Conservation (phyloP, 331 rosid species). For the Prunus yedoensis region DNA sequence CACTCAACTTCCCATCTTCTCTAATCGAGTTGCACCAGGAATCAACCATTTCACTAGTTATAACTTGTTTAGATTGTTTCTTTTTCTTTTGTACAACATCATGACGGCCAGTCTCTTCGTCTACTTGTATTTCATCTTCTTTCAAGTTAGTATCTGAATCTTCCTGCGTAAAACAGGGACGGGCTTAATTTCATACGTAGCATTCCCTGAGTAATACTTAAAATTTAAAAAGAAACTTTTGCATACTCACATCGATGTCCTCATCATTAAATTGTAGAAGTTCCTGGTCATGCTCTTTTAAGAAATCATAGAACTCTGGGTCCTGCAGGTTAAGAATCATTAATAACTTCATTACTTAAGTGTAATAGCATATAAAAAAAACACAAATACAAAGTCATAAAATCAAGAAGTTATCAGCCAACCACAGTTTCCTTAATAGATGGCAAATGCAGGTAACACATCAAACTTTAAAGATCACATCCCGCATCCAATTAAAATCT, state of each 20-base stretch:
- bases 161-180: constrained; percentile 50
- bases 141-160: constrained; percentile 50
- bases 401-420: background rate
- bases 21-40: constrained; percentile 60
- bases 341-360: constrained; percentile 18
- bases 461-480: background rate
- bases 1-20: constrained; percentile 60
- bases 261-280: constrained; percentile 77
- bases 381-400: background rate
- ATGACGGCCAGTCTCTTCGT: constrained; percentile 31
- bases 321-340: constrained; percentile 57
- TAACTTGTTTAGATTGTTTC: constrained; percentile 41
- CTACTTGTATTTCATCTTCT: constrained; percentile 42
- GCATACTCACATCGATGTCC: constrained; percentile 61
- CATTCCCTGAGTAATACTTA: background rate
- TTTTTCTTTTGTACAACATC: constrained; percentile 40
- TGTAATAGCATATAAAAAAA: background rate
- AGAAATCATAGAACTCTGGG: constrained; percentile 76
- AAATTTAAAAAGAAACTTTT: background rate
- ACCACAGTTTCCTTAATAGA: background rate
- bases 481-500: background rate
- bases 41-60: constrained; percentile 77
- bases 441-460: background rate
- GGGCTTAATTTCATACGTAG: background rate
- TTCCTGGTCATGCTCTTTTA: constrained; percentile 74